Evolutionary conservation across 495 filamentous ascomycete genomes (phyloP), one percentile per base, ranked within the genome.

Genomic region (Penicillium coffeae): DNA sequence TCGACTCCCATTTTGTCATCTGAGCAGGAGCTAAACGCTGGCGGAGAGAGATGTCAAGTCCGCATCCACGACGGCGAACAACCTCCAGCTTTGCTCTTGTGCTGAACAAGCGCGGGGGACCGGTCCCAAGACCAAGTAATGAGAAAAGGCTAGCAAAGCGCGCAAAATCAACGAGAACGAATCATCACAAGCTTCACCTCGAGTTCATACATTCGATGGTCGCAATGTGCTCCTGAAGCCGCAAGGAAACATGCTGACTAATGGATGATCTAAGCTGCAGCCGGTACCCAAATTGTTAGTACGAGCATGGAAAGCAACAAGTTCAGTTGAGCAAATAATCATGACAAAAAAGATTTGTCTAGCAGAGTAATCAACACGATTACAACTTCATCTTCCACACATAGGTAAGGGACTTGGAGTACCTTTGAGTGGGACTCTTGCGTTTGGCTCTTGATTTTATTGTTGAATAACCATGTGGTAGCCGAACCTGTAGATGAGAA

Each of bases 1-100:
- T 96, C 92, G 58, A 89, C 78, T 59, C 78, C 82, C 90, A 95
- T 95, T 51, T 59, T 85, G 70, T 76, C 75, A 64, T 69, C 48
- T 59, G 57, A 57, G 48, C 51, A 43, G 47, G 45, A 51, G 55
- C 45, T 44, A 53, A 54, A 59, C 40, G 55, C 56, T 67, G 50
- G 46, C 59, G 64, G 55, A 61, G 55, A 55, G 56, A 50, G 51
- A 60, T 54, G 52, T 65, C 54, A 63, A 56, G 57, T 57, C 64
- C 63, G 68, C 66, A 67, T 63, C 54, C 64, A 69, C 55, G 55
- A 54, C 42, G 58, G 42, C 4, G 25, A 10, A 30, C 25, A 30
- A 30, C 5, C 10, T 5, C 25, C 4, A 30, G 25, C 25, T 30
- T 30, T 30, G 4, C 10, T 30, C 25, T 10, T 30, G 5, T 5